Base-by-base conservation (phyloP, 192 early-diverging fungal genomes). In the Rhizophlyctis rosea region DNA sequence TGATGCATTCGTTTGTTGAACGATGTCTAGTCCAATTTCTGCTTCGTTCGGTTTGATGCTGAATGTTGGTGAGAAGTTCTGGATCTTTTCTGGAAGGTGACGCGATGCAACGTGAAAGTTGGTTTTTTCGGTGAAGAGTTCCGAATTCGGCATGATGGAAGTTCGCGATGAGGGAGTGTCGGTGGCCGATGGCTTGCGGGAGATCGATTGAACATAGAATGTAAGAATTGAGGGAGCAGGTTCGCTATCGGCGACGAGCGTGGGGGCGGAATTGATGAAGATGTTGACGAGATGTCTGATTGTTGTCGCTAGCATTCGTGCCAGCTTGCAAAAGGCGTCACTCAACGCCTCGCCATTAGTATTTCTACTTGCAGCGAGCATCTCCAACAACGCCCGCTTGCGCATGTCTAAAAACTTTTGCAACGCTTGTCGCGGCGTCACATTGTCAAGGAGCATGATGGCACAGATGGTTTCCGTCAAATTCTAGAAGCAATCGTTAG, bases 371-470 rank as follows among this genome's bases (percentile, higher is more conserved):
- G 16, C 5, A 2, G 9, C 29, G 57, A 35, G 31, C 4, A 13
- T 23, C 9, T 13, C 73, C 0, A 65, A 50, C n/a, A 90, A 73
- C 1, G 74, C 76, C 9, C 64, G 54, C n/a, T 58, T 77, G 24
- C 89, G 74, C 54, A 74, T 80, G 9, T 74, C 64, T 30, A 89
- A 57, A 49, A 90, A 73, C 3, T 67, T 70, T 50, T 57, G 44
- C 31, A 89, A 70, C 24, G 76, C 76, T 35, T 87, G 77, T 54
- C 80, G 80, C 23, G 70, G 74, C 0, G 84, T 85, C 16, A 76
- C 69, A 54, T 79, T 67, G 47, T 88, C 81, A 57, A 91, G 75
- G 21, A 89, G 55, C 78, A 90, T 88, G 11, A 89, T 76, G 2
- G 86, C 79, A 50, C 82, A 80, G 24, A 89, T 55, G 2, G 84